Evolutionary conservation across 2,329 filamentous ascomycete genomes (phyloP), one percentile per base, ranked within the genome.

Genomic region (Aspergillus texensis): DNA sequence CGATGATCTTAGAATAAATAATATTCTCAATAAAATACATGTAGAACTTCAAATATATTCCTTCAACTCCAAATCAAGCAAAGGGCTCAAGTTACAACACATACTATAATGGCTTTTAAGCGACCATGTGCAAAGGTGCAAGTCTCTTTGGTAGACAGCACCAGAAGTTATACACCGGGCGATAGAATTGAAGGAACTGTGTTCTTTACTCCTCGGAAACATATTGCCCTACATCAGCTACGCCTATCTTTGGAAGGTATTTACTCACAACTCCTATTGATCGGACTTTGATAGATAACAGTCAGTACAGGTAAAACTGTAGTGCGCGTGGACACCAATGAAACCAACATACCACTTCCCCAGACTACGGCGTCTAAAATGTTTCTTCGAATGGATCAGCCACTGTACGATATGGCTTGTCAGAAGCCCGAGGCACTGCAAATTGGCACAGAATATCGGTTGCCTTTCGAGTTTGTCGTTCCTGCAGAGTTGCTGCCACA

Each of bases 391-490:
- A 66, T 70, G 48, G 39, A 61, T 14, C 58, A 65, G 30, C 63
- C 68, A 1, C 36, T 64, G 6, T 46, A 62, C 1, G 57, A 30
- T 14, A 6, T 41, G 12, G 10, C 6, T 2, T 54, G 24, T 9
- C 16, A 24, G 12, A 12, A 43, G 19, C 39, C 24, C 2, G 50
- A 21, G 0, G 39, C 30, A 1, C 52, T 70, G 4, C 34, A 63
- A 4, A 16, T 57, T 6, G 58, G 24, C 5, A 34, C 48, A 28
- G 39, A 43, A 12, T 57, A 66, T 21, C 24, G 14, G 24, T 50
- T 70, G 3, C 62, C 62, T 11, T 69, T 70, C 48, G 58, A 63
- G 3, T 69, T 71, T 39, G 34, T 67, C 11, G 62, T 70, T 2
- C 64, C 68, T n/a, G n/a, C 46, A 19, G 45, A 65, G 36, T 39